Percentiles rank a stretch among this genome's conserved stretches.
phyloP scores from a whole-genome alignment of 371 early-diverging fungal species.

The Mortierella sp. region DNA sequence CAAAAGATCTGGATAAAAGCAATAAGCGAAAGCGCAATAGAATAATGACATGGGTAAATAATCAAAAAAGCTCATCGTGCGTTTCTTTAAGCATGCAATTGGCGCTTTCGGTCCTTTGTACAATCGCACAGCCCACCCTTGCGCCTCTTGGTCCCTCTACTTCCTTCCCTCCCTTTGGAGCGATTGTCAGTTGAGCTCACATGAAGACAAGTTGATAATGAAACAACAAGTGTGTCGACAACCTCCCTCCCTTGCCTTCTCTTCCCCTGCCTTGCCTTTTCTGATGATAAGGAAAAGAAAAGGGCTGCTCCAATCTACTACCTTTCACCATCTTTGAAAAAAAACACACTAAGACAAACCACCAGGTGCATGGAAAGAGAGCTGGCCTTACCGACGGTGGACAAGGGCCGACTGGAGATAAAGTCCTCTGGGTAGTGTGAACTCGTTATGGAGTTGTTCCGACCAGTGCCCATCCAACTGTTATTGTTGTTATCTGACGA shows the following conservation, averaged over 20 bases:
- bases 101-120: background rate
- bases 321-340: conserved; percentile 5
- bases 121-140: conserved; percentile 16
- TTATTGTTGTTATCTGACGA: conserved; percentile 1
- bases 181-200: background rate
- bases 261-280: background rate
- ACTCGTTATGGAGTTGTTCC: conserved; percentile 11
- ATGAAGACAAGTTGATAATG: background rate
- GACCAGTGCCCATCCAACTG: background rate
- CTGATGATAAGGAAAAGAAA: background rate
- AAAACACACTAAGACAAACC: background rate
- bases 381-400: conserved; percentile 25
- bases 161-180: background rate
- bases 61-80: no score
- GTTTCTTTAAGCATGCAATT: background rate
- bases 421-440: conserved; percentile 28
- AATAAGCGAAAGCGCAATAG: conserved; percentile 1
- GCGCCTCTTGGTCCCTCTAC: conserved; percentile 2
- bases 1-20: conserved; percentile 64
- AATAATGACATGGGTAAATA: background rate
- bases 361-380: background rate
- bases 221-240: background rate
- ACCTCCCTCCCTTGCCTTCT: background rate
- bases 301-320: background rate
- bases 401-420: conserved; percentile 28